Conservation (phyloP, 345 rosid genomes). For the Clarkia xantiana region DNA sequence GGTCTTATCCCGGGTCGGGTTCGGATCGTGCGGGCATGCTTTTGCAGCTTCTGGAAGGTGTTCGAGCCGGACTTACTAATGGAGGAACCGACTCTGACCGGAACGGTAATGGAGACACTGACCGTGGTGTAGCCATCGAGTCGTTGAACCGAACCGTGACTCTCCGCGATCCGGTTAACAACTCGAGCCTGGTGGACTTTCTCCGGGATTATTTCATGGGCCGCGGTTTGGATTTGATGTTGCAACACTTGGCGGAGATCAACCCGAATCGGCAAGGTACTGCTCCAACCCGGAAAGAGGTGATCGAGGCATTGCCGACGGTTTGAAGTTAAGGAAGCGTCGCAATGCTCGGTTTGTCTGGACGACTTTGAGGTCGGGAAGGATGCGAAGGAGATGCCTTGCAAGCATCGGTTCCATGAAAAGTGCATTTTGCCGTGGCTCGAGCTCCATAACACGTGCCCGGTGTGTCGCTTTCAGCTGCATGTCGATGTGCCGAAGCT, state of each 20-base stretch:
- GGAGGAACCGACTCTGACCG: too few species aligned
- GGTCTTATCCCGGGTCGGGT: not conserved
- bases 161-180: too few species aligned
- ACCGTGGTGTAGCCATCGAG: too few species aligned
- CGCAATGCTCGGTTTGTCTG: slow-evolving; percentile 36
- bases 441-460: slow-evolving; percentile 76
- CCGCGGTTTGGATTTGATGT: too few species aligned
- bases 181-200: too few species aligned
- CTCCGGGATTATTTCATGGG: too few species aligned
- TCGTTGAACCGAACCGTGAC: too few species aligned
- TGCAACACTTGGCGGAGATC: slow-evolving; percentile 11
- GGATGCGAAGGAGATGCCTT: slow-evolving; percentile 52
- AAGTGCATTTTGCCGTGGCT: slow-evolving; percentile 68
- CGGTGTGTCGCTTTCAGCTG: slow-evolving; percentile 61
- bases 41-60: too few species aligned
- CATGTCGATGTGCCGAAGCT: not conserved
- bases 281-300: slow-evolving; percentile 24
- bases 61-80: too few species aligned
- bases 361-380: slow-evolving; percentile 44
- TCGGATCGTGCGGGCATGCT: not conserved
- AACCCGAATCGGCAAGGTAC: slow-evolving; percentile 23
- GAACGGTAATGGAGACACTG: too few species aligned
- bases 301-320: slow-evolving; percentile 25
- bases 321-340: slow-evolving; percentile 15
- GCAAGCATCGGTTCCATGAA: slow-evolving; percentile 66